Percentiles rank a stretch among this genome's conserved stretches.
Conservation (phyloP, 192 early-diverging fungal genomes). For the Geranomyces variabilis region DNA sequence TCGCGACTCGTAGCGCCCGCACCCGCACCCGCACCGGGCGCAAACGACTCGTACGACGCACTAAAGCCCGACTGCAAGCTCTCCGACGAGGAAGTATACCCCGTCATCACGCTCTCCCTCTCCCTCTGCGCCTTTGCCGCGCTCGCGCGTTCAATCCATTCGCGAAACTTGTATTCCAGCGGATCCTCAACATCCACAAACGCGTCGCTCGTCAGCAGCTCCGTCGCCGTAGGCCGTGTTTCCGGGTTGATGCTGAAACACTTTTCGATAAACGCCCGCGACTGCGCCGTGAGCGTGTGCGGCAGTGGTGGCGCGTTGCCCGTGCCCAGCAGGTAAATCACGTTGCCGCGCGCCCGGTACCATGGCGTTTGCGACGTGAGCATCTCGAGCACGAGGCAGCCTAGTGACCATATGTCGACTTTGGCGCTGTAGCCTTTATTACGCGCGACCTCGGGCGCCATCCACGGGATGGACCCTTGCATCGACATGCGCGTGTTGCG, state of each 20-base stretch:
- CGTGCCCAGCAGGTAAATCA: conserved; percentile 77
- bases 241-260: conserved; percentile 83
- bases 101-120: conserved; percentile 2
- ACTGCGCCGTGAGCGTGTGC: conserved; percentile 64
- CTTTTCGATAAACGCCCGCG: conserved; percentile 70
- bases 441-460: conserved; percentile 94
- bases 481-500: conserved; percentile 70
- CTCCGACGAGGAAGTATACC: conserved; percentile 5
- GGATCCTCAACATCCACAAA: conserved; percentile 63
- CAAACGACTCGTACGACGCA: conserved; percentile 8
- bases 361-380: conserved; percentile 90
- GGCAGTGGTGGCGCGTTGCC: conserved; percentile 84
- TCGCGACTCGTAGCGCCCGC: neutral
- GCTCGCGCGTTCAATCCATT: conserved; percentile 36
- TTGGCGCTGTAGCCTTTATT: conserved; percentile 83
- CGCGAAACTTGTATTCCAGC: conserved; percentile 42
- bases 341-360: conserved; percentile 54
- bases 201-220: conserved; percentile 65
- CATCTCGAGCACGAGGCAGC: conserved; percentile 95
- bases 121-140: conserved; percentile 1
- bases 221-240: conserved; percentile 73
- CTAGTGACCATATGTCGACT: conserved; percentile 94
- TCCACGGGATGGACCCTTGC: conserved; percentile 92
- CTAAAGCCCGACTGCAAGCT: neutral
- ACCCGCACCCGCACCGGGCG: neutral